Percentiles rank a stretch among this genome's conserved stretches.
Conservation (phyloP, 441 rosid species). For the Erodium trifolium region DNA sequence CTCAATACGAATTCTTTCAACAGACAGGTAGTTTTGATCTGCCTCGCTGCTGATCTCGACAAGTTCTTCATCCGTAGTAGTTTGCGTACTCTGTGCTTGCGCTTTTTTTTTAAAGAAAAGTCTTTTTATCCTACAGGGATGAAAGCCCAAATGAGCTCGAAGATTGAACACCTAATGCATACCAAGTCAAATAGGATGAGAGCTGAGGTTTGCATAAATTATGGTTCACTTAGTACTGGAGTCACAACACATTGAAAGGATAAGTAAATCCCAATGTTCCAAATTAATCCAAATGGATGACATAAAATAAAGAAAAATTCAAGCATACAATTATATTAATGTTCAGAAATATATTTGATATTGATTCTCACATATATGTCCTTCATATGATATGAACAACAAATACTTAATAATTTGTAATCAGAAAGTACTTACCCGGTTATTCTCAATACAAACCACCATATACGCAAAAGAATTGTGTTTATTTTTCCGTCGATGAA, state of each 20-base stretch:
- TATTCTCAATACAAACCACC: conserved; percentile 55
- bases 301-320: neutral
- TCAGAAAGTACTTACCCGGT: conserved; percentile 44
- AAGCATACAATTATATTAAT: neutral
- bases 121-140: conserved; percentile 53
- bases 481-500: conserved; percentile 89
- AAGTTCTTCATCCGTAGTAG: conserved; percentile 45
- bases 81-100: conserved; percentile 28
- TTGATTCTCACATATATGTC: neutral
- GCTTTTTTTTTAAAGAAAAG: conserved; percentile 44
- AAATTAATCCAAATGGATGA: conserved; percentile 7
- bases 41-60: conserved; percentile 55
- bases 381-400: conserved; percentile 3
- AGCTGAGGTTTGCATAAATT: neutral
- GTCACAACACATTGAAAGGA: neutral
- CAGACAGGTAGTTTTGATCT: conserved; percentile 45
- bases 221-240: conserved; percentile 9
- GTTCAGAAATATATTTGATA: neutral
- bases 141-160: conserved; percentile 20
- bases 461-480: conserved; percentile 65
- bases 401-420: conserved; percentile 10
- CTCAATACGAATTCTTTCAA: conserved; percentile 83
- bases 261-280: neutral
- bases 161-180: conserved; percentile 14
- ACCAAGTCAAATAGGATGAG: conserved; percentile 1